These are phyloP conservation scores for Gloeostereum incarnatum DNA, from an alignment of 768 basidiomycete species.

Conservation along the genomic window DNA sequence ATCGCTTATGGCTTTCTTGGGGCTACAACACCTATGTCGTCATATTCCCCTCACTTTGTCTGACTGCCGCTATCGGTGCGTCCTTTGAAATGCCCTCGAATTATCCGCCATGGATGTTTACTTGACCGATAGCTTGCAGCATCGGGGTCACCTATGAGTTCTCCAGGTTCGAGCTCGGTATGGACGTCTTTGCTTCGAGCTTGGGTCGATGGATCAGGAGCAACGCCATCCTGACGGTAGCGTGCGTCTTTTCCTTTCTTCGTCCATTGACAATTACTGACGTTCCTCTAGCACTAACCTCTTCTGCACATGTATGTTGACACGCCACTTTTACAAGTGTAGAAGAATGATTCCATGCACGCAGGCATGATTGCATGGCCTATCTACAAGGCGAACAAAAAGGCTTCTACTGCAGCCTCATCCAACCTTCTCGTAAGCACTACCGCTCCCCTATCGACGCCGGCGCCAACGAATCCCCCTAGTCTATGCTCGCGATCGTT, in stretches of 20 bases:
- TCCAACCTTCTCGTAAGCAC: not conserved
- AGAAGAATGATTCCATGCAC: too few species aligned
- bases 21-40: not conserved
- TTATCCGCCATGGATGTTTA: not conserved
- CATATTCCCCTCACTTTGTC: not conserved
- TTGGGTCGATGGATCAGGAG: not conserved
- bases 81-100: not conserved
- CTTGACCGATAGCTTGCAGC: not conserved
- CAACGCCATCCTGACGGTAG: not conserved
- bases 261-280: too few species aligned
- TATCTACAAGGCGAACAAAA: not conserved
- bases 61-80: not conserved
- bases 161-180: not conserved
- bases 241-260: not conserved
- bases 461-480: too few species aligned
- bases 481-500: constrained; percentile 2
- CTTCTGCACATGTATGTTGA: not conserved
- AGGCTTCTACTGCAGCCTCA: not conserved
- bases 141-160: not conserved
- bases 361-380: constrained; percentile 4
- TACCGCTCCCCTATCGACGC: not conserved
- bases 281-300: not conserved
- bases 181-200: not conserved
- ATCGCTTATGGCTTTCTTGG: not conserved
- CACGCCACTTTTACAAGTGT: too few species aligned